Base-by-base conservation (phyloP, 2,329 filamentous ascomycete genomes). In the Colletotrichum salicis region DNA sequence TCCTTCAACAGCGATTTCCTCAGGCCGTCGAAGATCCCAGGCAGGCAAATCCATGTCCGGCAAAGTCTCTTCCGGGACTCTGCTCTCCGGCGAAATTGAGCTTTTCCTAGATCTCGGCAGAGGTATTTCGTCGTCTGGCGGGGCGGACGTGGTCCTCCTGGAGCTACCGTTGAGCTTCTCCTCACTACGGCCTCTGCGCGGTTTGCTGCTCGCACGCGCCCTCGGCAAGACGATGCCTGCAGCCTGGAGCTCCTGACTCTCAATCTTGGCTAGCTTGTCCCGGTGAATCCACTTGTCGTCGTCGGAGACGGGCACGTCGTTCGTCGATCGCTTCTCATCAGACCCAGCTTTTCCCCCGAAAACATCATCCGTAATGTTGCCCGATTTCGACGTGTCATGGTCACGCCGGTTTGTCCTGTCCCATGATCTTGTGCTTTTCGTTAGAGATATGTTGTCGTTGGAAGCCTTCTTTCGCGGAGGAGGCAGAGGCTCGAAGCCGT, bases 201-300 rank as follows among this genome's bases (percentile, higher is more conserved):
- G 81, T 74, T 85, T 84, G 82, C 89, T 87, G 63, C 87, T 82
- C 64, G 89, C 83, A 74, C 89, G 83, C 37, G 87, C 78, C 76
- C 85, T 83, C 74, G 90, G 86, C 72, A 92, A 78, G 62, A 88
- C 85, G 76, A 95, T 91, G 35, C 93, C 94, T 7, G 93, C 93
- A 71, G 93, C 93, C 79, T 94, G 92, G 73, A 96, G 86, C 82
- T 96, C 94, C 77, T 91, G 88, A 76, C 86, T 96, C 82, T 96
- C 94, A 76, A 96, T 96, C 78, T 89, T 90, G 66, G 93, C 93
- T 73, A 96, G 83, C 82, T 96, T 96, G 82, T 96, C 94, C 68
- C 94, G 86, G 78, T 96, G 94, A 76, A 96, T 96, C 94, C 94
- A 96, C 80, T 94, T 92, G 37, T 92, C 91, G 41, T 85, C 82